phyloP scores from a whole-genome alignment of 2,329 filamentous ascomycete genomes.

The Fusarium avenaceum region DNA sequence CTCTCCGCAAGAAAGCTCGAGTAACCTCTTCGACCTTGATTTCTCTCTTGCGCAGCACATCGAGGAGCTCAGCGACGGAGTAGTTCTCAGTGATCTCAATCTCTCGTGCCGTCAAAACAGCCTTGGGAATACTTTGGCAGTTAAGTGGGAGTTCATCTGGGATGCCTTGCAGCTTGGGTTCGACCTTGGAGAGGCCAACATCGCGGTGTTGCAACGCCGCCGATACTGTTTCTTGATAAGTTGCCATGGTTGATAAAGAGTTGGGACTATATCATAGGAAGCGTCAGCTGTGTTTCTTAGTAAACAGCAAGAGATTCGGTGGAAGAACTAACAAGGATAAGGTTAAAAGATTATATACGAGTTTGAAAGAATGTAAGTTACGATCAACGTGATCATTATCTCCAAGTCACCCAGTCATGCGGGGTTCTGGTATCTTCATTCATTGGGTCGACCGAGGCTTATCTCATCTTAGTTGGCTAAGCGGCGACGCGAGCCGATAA shows the following conservation, averaged over 20 bases:
- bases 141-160: slow-evolving; percentile 40
- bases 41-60: slow-evolving; percentile 34
- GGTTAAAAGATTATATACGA: not conserved
- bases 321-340: not conserved
- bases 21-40: slow-evolving; percentile 49
- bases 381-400: slow-evolving; percentile 6
- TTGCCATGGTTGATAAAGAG: slow-evolving; percentile 10
- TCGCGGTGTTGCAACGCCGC: slow-evolving; percentile 35
- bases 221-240: slow-evolving; percentile 31
- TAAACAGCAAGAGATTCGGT: no score
- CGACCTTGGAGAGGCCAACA: slow-evolving; percentile 46
- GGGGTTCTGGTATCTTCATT: slow-evolving; percentile 9
- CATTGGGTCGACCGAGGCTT: slow-evolving; percentile 25
- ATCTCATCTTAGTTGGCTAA: slow-evolving; percentile 1
- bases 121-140: slow-evolving; percentile 43
- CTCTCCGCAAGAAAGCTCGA: slow-evolving; percentile 46
- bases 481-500: slow-evolving; percentile 29
- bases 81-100: slow-evolving; percentile 51
- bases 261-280: not conserved
- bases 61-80: slow-evolving; percentile 41
- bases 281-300: not conserved
- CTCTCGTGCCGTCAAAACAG: slow-evolving; percentile 45
- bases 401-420: slow-evolving; percentile 16
- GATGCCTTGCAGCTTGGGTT: slow-evolving; percentile 45
- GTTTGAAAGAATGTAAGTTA: not conserved